Base-by-base conservation (phyloP, 371 early-diverging fungal genomes). In the Circinella umbellata region DNA sequence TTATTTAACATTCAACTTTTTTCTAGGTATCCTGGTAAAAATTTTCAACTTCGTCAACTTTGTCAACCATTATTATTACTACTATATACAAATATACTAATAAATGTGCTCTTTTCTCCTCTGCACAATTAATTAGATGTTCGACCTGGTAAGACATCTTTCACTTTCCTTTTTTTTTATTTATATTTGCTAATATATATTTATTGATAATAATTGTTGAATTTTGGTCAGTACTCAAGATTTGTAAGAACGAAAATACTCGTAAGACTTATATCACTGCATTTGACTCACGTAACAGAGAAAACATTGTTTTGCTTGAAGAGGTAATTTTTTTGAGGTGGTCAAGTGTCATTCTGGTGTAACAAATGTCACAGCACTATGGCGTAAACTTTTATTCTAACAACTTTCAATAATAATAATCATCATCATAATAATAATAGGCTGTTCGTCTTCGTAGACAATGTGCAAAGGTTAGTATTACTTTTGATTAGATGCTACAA, bases 211-310 rank as follows among this genome's bases (percentile, higher is more conserved):
- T 27, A 9, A 53, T 68, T 27, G 4, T n/a, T 11, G 27, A 1
- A 2, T 42, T 42, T 11, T 42, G 11, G 53, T 27, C 69, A 71
- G 85, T 89, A 34, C 64, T 90, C 69, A 87, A 86, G 71, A 73
- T 81, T 61, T 90, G 89, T 72, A 87, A 84, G 74, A 77, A 78
- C 65, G 90, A 89, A 54, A 79, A 84, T 47, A 91, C 90, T 14
- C 88, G 93, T 57, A 80, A 80, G 70, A 72, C 75, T 3, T 74
- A 92, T 64, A 46, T 75, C 34, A 68, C 80, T 35, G 87, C 84
- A 36, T 85, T 88, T 62, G 88, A 83, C 47, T 82, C 83, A 27
- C 85, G 88, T 46, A 92, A 90, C 73, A 70, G 77, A 7, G 88
- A 86, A 38, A 92, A 93, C 72, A 75, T 89, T 60, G 81, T 70